Base-by-base conservation (phyloP, 352 stramenopile genomes). In the Globisporangium irregulare region DNA sequence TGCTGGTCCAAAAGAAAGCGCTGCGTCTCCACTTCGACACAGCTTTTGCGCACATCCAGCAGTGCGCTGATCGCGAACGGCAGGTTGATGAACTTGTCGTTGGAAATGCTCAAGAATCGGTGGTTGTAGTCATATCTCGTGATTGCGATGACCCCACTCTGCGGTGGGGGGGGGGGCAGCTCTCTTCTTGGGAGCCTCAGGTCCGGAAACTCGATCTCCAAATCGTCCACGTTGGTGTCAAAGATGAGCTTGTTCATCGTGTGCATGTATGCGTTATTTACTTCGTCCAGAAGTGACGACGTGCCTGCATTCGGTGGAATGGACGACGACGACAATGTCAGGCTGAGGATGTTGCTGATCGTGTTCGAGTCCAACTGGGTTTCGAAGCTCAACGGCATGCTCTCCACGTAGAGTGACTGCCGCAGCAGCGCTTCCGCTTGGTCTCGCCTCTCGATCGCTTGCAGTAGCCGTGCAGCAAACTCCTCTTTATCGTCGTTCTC, bases 171-270 rank as follows among this genome's bases (percentile, higher is more conserved):
- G 9, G 62, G 70, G 0, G 38, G 41, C 1, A 69, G 57, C 1
- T 63, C 32, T 62, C 64, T 53, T 51, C 76, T 55, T 1, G 84
- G 80, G 7, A 93, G 60, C 34, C 66, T 73, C 3, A 95, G 67
- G 38, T 89, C 78, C 0, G 72, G 70, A 57, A 92, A 90, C 50
- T 91, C 86, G n/a, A 29, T 36, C 25, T 71, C 62, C n/a, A 91
- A 53, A 48, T 95, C 86, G 38, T 79, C 67, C n/a, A 83, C 59
- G 25, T 89, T 93, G 8, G 83, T 84, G 53, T 93, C 84, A 24
- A 98, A 92, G 7, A 98, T 84, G 20, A 98, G 71, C 36, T 91
- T 85, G 87, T 98, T 98, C 91, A 98, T 98, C 25, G 91, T 91
- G 36, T 92, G 81, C 77, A 96, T 93, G 74, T 98, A 98, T 66